Evolutionary conservation across 1,284 basidiomycete species (phyloP), one percentile per base, ranked within the genome.

Genomic region (Cryptococcus depauperatus): DNA sequence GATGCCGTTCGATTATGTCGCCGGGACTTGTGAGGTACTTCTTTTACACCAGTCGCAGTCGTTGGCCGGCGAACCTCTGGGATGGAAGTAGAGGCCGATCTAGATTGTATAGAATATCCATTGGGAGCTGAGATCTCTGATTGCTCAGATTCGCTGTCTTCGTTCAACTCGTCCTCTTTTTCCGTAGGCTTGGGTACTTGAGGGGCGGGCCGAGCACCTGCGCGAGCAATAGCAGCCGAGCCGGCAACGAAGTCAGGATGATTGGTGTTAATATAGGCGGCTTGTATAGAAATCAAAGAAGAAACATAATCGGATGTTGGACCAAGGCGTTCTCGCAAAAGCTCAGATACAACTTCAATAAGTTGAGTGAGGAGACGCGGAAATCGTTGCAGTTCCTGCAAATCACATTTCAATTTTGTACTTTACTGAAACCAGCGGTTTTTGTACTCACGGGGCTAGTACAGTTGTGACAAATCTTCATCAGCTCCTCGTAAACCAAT

Each of bases 381-480:
- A 77, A 97, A 99, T 19, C 93, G 82, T 77, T 92, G 85, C n/a
- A 99, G 76, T 71, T 97, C 95, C 87, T 92, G 62, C 22, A 34
- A 14, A n/a, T 28, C 5, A 5, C 19, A 38, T 7, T 22, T 33
- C 50, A 35, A 51, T 47, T 3, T 4, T 19, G 21, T 19, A 28
- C n/a, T 10, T 32, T 6, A 25, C 13, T 18, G 41, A 28, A n/a
- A 35, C 8, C 13, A 30, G 23, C 22, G 21, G 7, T 21, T n/a
- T n/a, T n/a, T n/a, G 7, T 28, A 73, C 79, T 63, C 61, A 92
- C 89, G 43, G 79, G 70, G 63, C 83, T 86, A 7, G 92, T 95
- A 73, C 92, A 96, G 66, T 93, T 97, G 71, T 99, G 95, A 71
- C 95, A 98, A 51, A 99, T 95, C 77, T 97, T 97, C 64, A 99